A percentile compares a stretch with the other conserved stretches of the same genome.
These are phyloP conservation scores for Odontarrhena argentea DNA, from an alignment of 345 rosid genomes.

Conservation along the genomic window DNA sequence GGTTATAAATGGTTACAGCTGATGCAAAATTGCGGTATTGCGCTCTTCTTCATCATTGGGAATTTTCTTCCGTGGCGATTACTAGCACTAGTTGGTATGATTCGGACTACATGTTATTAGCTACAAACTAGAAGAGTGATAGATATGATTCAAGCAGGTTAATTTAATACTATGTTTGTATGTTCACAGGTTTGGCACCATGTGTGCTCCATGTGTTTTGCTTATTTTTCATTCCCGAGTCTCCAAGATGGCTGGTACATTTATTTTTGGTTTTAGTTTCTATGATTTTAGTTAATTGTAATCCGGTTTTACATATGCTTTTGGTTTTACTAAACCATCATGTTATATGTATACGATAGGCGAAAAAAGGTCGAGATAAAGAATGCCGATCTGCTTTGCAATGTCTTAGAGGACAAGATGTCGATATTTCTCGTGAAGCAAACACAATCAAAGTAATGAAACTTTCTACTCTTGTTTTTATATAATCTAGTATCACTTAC, in stretches of 20 bases:
- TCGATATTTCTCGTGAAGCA: slow-evolving; percentile 43
- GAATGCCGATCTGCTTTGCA: slow-evolving; percentile 41
- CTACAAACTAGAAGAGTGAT: neutral
- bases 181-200: slow-evolving; percentile 35
- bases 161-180: slow-evolving; percentile 11
- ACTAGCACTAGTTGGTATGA: slow-evolving; percentile 42
- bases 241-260: slow-evolving; percentile 51
- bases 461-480: neutral
- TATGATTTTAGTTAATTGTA: neutral
- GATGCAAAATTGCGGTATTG: slow-evolving; percentile 45
- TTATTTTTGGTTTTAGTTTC: neutral
- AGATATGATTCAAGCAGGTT: neutral
- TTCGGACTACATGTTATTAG: no score
- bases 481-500: no score
- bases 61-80: slow-evolving; percentile 42
- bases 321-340: neutral
- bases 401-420: slow-evolving; percentile 45
- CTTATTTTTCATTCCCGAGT: slow-evolving; percentile 43
- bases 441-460: slow-evolving; percentile 36
- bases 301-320: neutral
- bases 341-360: slow-evolving; percentile 30
- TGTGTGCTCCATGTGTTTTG: slow-evolving; percentile 36
- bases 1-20: slow-evolving; percentile 30
- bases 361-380: slow-evolving; percentile 40
- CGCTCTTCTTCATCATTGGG: slow-evolving; percentile 42